These are phyloP conservation scores for Podaxis rugospora DNA, from an alignment of 768 basidiomycete genomes.

Conservation along the genomic window DNA sequence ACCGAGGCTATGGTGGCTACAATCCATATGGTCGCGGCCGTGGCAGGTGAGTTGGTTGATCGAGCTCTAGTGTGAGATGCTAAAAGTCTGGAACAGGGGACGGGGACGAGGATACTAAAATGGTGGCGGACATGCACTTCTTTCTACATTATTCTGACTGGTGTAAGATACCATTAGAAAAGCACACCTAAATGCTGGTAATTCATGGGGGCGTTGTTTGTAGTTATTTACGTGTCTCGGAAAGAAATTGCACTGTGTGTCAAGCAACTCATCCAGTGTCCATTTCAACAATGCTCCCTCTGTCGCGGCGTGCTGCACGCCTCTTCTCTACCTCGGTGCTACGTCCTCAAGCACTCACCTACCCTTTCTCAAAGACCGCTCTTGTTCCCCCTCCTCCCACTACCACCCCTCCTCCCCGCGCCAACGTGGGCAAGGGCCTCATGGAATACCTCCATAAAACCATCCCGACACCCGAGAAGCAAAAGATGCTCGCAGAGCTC, in stretches of 20 bases:
- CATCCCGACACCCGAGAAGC: slow-evolving; percentile 65
- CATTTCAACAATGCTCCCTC: not conserved
- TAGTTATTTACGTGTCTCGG: not conserved
- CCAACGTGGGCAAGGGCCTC: slow-evolving; percentile 69
- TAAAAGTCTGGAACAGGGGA: slow-evolving; percentile 21
- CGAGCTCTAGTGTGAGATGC: not conserved
- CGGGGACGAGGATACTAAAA: slow-evolving; percentile 69
- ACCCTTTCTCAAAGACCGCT: slow-evolving; percentile 74
- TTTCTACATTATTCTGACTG: slow-evolving; percentile 9
- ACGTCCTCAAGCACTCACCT: slow-evolving; percentile 24
- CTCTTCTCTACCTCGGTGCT: slow-evolving; percentile 13
- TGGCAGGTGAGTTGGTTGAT: slow-evolving; percentile 55
- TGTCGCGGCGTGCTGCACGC: not conserved
- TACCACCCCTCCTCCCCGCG: slow-evolving; percentile 36
- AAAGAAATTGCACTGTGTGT: not conserved
- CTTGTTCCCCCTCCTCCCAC: slow-evolving; percentile 45
- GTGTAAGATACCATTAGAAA: slow-evolving; percentile 15
- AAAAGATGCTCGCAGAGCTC: slow-evolving; percentile 57
- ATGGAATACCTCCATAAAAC: slow-evolving; percentile 70
- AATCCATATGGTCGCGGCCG: slow-evolving; percentile 63
- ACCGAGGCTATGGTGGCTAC: slow-evolving; percentile 47
- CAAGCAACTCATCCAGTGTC: not conserved
- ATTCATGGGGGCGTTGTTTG: slow-evolving; percentile 1
- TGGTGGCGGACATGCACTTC: not conserved
- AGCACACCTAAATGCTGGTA: not conserved